Evolutionary conservation across 148 eudicot genomes (phyloP), one percentile per base, ranked within the genome.

Genomic region (Salicornia ramosissima): DNA sequence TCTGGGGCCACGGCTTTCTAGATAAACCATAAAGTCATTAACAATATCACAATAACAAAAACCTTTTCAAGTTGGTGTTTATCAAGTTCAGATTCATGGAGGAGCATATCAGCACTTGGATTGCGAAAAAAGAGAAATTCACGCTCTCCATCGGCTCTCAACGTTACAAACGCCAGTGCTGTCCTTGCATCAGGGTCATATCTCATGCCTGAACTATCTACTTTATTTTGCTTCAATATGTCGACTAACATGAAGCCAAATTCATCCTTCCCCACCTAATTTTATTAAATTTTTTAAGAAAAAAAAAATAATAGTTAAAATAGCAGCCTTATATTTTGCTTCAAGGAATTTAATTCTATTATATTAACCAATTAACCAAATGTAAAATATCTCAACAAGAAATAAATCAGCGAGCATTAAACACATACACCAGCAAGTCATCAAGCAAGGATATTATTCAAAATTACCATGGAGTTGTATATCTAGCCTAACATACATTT

Each of bases 201-300:
- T 68, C 96, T 82, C 81, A 92, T 77, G 65, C 97, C 97, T 71
- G 89, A 82, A 78, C 71, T 83, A 65, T 92, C 77, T 19, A 92
- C 97, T 54, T 86, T 85, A 77, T 89, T 83, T 79, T 87, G 70
- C 78, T 87, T 90, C 82, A 92, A 77, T 57, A 89, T 86, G 73
- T 89, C 71, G 49, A 96, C 85, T 76, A 92, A 72, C 96, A 89
- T 89, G 74, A 72, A 80, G 33, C 97, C 97, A 75, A 92, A 92
- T 56, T 92, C 93, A 77, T 92, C 97, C 30, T 86, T 82, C n/a
- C 97, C 97, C 31, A 92, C 97, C 97, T 89, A 71, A n/a, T n/a
- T n/a, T 68, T 43, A 52, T 42, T 3, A 10, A n/a, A 51, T 1
- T n/a, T n/a, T n/a, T n/a, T n/a, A n/a, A n/a, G n/a, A n/a, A n/a